These are phyloP conservation scores for Nepenthes alata DNA, from an alignment of 179 eudicot genomes.

Conservation along the genomic window DNA sequence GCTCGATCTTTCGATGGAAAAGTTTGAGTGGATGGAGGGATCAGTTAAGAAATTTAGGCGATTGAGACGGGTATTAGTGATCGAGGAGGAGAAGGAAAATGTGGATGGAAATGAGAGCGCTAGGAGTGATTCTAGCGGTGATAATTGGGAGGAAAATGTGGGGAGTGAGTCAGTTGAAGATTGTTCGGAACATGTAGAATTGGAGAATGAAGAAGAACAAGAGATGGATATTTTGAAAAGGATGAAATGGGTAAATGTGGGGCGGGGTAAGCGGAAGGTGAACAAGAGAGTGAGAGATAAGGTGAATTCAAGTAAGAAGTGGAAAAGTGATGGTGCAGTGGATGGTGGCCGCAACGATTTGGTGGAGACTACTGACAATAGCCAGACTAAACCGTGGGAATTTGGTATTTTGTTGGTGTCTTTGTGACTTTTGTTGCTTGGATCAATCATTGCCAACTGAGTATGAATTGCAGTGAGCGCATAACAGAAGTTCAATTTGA, in stretches of 20 bases:
- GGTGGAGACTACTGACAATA: slow-evolving; percentile 18
- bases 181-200: slow-evolving; percentile 41
- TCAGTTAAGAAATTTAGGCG: slow-evolving; percentile 33
- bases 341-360: slow-evolving; percentile 21
- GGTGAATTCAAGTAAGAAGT: slow-evolving; percentile 35
- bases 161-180: slow-evolving; percentile 34
- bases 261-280: slow-evolving; percentile 21
- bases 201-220: slow-evolving; percentile 31
- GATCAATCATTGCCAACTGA: too few relatives aligned
- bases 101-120: slow-evolving; percentile 15
- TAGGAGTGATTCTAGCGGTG: slow-evolving; percentile 50
- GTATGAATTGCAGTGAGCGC: too few relatives aligned
- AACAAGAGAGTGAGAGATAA: slow-evolving; percentile 13
- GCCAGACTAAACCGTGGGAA: slow-evolving; percentile 27
- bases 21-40: slow-evolving; percentile 58
- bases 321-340: slow-evolving; percentile 21
- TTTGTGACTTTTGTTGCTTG: too few relatives aligned
- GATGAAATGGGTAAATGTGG: slow-evolving; percentile 12
- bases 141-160: slow-evolving; percentile 60
- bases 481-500: too few relatives aligned
- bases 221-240: slow-evolving; percentile 18
- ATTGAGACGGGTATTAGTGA: slow-evolving; percentile 36
- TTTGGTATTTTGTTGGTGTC: neutral
- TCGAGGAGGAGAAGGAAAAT: slow-evolving; percentile 40
- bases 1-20: slow-evolving; percentile 54